Evolutionary conservation across 805 yeast species (phyloP), one percentile per base, ranked within the genome.

Genomic region (Wickerhamomyces canadensis): DNA sequence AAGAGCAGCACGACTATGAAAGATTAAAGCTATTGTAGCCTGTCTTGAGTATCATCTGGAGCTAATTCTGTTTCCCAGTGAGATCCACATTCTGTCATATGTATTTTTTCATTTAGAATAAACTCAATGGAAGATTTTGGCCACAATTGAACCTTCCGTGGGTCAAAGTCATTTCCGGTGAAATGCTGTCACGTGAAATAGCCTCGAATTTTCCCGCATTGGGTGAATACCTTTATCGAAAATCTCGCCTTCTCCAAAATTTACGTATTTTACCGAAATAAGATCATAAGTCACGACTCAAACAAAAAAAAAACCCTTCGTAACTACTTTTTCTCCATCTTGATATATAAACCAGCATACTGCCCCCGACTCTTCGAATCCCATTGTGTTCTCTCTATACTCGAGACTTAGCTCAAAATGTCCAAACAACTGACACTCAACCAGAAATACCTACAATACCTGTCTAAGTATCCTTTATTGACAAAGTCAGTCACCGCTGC

Each of bases 401-500:
- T n/a, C n/a, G n/a, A n/a, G n/a, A n/a, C 17, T 16, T 5, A 25
- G 13, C 15, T 13, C 24, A 30, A 5, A 15, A 9, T 15, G 14
- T 9, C 30, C 19, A 14, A 25, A 25, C 27, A 25, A 25, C 15
- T 25, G 9, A 27, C 48, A 4, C 38, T 55, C 19, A 51, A 52
- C 24, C 35, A 44, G 34, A 47, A 42, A 15, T 66, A 77, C 44
- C 55, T 72, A 19, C 37, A 48, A 3, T 57, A 61, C 24, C 53
- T 79, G 28, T 48, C 57, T 7, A 64, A 60, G 39, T 63, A 75
- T 42, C 87, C 87, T 1, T 55, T 80, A 11, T 54, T 74, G 33
- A 78, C 84, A 34, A 80, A 80, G 50, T 64, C 79, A 1, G 44
- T 72, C 15, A 79, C 85, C 0, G 68, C 78, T 2, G 80, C 75